phyloP scores from a whole-genome alignment of 2,329 filamentous ascomycete species.

The Fusarium gaditjirri region DNA sequence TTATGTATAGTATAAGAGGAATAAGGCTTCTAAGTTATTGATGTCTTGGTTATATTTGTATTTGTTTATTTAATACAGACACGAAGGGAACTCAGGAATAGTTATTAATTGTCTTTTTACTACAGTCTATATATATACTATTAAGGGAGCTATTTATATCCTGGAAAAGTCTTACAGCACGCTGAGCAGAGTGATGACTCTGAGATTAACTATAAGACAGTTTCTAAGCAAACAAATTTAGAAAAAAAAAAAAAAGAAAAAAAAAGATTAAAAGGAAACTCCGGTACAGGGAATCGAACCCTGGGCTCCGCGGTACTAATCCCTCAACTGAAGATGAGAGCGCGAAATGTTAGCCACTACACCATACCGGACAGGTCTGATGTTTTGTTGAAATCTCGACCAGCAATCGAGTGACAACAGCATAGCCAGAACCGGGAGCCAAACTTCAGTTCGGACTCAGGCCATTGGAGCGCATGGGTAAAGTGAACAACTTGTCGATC shows the following conservation, averaged over 20 bases:
- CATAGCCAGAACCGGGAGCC: no score
- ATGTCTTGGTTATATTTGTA: background rate
- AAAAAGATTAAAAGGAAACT: slow-evolving; percentile 3
- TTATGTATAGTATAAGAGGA: background rate
- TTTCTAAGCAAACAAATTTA: accelerated
- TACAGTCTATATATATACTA: background rate
- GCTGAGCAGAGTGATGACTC: no score
- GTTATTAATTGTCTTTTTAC: background rate
- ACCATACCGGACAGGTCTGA: slow-evolving; percentile 43
- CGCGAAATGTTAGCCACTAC: slow-evolving; percentile 51
- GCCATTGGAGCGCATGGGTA: slow-evolving; percentile 1
- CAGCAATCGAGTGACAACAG: accelerated
- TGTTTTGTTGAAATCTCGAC: no score
- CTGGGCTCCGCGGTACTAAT: slow-evolving; percentile 40
- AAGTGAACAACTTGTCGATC: background rate
- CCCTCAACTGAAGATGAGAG: slow-evolving; percentile 40
- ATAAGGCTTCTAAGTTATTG: no score
- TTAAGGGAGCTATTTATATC: background rate
- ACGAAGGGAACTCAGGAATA: accelerated
- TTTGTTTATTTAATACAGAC: background rate
- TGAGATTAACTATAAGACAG: background rate
- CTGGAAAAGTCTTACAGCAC: background rate
- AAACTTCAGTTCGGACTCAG: background rate
- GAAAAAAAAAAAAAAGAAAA: no score
- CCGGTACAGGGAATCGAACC: slow-evolving; percentile 46